A percentile compares a stretch with the other conserved stretches of the same genome.
phyloP scores from a whole-genome alignment of 345 rosid genomes.

The Anastatica hierochuntica region DNA sequence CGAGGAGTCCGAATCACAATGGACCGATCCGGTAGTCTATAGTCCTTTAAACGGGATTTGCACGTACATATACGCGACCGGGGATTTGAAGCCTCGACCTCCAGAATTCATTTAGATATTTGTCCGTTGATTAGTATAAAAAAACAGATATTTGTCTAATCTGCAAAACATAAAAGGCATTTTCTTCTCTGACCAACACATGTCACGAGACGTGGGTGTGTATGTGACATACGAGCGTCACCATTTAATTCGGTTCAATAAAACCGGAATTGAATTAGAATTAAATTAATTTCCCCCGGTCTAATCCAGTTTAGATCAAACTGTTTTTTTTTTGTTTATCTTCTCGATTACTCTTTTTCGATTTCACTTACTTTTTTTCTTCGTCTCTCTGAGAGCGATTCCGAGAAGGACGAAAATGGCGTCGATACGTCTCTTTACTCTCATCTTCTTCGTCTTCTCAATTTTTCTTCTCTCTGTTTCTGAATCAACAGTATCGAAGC shows the following conservation, averaged over 20 bases:
- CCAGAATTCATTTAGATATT: no score
- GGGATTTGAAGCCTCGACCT: no score
- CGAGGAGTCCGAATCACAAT: no score
- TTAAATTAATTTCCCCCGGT: neutral
- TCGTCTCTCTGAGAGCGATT: slow-evolving; percentile 6
- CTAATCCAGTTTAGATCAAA: neutral
- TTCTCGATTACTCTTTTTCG: slow-evolving; percentile 1
- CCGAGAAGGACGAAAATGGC: slow-evolving; percentile 16
- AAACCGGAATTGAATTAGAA: no score
- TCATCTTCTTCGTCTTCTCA: slow-evolving; percentile 20
- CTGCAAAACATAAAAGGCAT: neutral
- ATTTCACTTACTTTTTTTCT: neutral
- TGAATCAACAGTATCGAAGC: slow-evolving; percentile 24
- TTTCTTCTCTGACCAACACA: neutral
- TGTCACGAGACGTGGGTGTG: no score
- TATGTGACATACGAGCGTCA: neutral
- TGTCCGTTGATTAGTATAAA: no score
- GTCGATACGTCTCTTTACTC: neutral
- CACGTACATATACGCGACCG: no score
- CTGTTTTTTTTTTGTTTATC: neutral
- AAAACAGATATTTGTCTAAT: neutral
- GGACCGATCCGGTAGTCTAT: no score
- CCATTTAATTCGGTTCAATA: slow-evolving; percentile 5
- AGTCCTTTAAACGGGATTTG: no score
- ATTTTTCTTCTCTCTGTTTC: slow-evolving; percentile 16